Conservation (phyloP, 805 yeast species). For the Clavispora fructus region DNA sequence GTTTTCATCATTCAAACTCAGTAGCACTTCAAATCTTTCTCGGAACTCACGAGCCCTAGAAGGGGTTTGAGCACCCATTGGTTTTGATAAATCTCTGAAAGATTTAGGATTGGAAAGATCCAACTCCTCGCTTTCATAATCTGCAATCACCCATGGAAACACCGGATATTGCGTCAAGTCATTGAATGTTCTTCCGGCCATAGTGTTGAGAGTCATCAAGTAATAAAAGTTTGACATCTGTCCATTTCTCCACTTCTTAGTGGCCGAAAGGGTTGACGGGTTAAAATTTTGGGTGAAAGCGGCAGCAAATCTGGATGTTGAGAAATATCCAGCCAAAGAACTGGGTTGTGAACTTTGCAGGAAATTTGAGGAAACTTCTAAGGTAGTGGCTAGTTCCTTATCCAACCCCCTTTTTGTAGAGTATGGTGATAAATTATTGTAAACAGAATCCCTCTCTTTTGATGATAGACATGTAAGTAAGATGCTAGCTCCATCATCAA, state of each 20-base stretch:
- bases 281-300: constrained; percentile 32
- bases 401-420: constrained; percentile 51
- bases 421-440: constrained; percentile 42
- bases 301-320: constrained; percentile 26
- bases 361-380: constrained; percentile 41
- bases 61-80: constrained; percentile 83
- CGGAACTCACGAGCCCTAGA: constrained; percentile 57
- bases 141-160: constrained; percentile 88
- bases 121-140: constrained; percentile 65
- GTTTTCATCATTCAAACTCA: constrained; percentile 49
- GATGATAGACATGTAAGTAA: constrained; percentile 59
- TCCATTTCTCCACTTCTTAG: constrained; percentile 71
- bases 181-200: constrained; percentile 86
- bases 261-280: constrained; percentile 30
- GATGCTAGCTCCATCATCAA: constrained; percentile 66
- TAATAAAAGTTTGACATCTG: constrained; percentile 80
- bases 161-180: constrained; percentile 89
- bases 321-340: constrained; percentile 11
- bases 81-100: constrained; percentile 74
- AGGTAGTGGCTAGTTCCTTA: constrained; percentile 47
- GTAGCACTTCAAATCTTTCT: constrained; percentile 69
- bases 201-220: constrained; percentile 69
- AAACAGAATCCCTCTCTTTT: constrained; percentile 52
- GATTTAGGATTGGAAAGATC: constrained; percentile 58
- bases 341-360: constrained; percentile 9